Evolutionary conservation across 192 early-diverging fungal species (phyloP).

Genomic region (Glomus cerebriforme): DNA sequence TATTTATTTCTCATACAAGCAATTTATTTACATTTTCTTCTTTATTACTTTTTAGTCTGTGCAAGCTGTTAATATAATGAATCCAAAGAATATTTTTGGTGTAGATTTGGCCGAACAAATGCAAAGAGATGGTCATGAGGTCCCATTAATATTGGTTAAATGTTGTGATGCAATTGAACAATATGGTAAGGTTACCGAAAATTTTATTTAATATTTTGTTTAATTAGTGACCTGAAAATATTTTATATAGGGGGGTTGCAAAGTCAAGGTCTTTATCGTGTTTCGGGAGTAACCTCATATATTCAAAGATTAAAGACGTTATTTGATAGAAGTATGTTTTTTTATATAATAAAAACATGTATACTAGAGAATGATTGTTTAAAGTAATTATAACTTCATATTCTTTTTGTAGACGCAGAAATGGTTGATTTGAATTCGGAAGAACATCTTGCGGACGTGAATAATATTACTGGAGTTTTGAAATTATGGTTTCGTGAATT

Average conservation of each 20-base stretch:
- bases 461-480: slow-evolving; percentile 80
- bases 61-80: slow-evolving; percentile 60
- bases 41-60: slow-evolving; percentile 46
- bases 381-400: too few species aligned
- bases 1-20: neutral
- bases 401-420: slow-evolving; percentile 51
- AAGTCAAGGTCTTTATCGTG: slow-evolving; percentile 86
- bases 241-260: slow-evolving; percentile 54
- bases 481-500: slow-evolving; percentile 96
- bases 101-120: slow-evolving; percentile 70
- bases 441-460: slow-evolving; percentile 70
- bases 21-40: neutral
- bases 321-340: slow-evolving; percentile 69
- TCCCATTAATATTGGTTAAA: slow-evolving; percentile 79
- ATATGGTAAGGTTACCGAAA: slow-evolving; percentile 40
- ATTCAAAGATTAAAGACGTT: slow-evolving; percentile 71
- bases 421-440: slow-evolving; percentile 65
- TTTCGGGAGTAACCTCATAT: slow-evolving; percentile 77
- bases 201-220: neutral
- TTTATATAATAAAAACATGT: neutral
- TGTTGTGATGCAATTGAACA: slow-evolving; percentile 83
- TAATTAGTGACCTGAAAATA: neutral
- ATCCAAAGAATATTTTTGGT: slow-evolving; percentile 81
- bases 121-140: slow-evolving; percentile 67
- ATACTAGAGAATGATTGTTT: neutral